A percentile compares a stretch with the other conserved stretches of the same genome.
These are phyloP conservation scores for Ophiognomonia clavigignenti-juglandacearum DNA, from an alignment of 2,329 filamentous ascomycete genomes.

Conservation along the genomic window DNA sequence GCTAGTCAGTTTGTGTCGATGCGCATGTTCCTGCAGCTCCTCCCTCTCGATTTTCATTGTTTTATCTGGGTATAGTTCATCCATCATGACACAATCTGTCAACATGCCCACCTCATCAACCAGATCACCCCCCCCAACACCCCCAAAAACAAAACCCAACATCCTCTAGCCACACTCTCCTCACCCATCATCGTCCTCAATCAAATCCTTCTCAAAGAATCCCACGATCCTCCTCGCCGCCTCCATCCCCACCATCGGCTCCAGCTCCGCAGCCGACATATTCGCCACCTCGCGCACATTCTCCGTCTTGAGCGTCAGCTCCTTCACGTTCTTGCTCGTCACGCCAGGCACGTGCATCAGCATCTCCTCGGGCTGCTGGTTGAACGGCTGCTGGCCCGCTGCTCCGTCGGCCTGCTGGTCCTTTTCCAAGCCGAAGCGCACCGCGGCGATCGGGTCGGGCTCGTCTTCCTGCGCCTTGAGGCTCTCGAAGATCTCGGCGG, in stretches of 20 bases:
- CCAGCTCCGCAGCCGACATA: conserved; percentile 69
- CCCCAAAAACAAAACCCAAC: too few species aligned
- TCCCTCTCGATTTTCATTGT: too few species aligned
- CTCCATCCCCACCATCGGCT: conserved; percentile 70
- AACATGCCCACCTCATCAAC: too few species aligned
- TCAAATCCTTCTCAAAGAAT: conserved; percentile 70
- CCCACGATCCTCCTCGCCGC: conserved; percentile 69
- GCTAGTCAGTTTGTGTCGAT: too few species aligned
- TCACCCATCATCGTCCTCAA: conserved; percentile 41
- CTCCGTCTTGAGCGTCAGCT: conserved; percentile 66
- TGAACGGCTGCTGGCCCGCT: conserved; percentile 69
- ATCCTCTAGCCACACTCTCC: too few species aligned
- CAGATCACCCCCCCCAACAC: too few species aligned
- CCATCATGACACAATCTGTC: too few species aligned
- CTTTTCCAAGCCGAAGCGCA: conserved; percentile 72
- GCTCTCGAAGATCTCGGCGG: conserved; percentile 92
- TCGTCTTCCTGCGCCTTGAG: conserved; percentile 87
- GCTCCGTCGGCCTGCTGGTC: too few species aligned
- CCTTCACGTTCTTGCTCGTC: conserved; percentile 70
- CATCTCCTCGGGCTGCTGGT: conserved; percentile 86
- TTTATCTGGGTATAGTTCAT: too few species aligned
- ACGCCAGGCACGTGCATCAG: conserved; percentile 79
- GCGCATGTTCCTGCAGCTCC: too few species aligned
- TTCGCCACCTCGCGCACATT: conserved; percentile 82
- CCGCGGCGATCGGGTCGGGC: conserved; percentile 83